Base-by-base conservation (phyloP, 805 yeast genomes). In the Zygosaccharomyces pseudorouxii region DNA sequence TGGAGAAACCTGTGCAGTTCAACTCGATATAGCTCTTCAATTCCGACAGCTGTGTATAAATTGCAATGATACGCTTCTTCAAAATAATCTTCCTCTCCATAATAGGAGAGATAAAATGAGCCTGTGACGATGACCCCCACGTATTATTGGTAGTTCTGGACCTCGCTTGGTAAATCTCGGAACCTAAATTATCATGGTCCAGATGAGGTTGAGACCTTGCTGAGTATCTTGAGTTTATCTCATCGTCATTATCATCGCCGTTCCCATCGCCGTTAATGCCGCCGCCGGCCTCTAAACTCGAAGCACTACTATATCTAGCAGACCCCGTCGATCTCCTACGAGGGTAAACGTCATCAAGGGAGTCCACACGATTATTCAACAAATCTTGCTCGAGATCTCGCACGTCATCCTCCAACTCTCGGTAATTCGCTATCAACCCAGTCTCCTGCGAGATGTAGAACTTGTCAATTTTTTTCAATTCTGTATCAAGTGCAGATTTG, bases 1-100 rank as follows among this genome's bases (percentile, higher is more conserved):
- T 92, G 45, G 86, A 78, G 66, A 92, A 87, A 2, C 97, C 98
- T 20, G 95, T 87, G 55, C 76, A 78, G 72, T 92, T 92, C 55
- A 93, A 73, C 60, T 89, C 96, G 44, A 86, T 75, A 63, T 71
- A 92, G 9, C 96, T 87, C 58, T 85, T 81, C 55, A 92, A 74
- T 67, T 92, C 98, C 6, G 90, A 84, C 18, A 89, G 71, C 16
- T 79, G 71, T 3, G 92, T 92, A 70, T 81, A 92, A 37, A 81
- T 68, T 3, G 83, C 77, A 38, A 81, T 74, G 7, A 84, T 65
- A 50, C 89, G 72, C 59, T 82, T 82, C 67, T 82, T 85, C 55
- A 86, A 72, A 7, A 86, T 81, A 51, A 85, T 79, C 49, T 64
- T 65, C 42, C 67, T 55, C 52, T 70, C 71, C 46, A 55, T 31